Evolutionary conservation across 2,329 filamentous ascomycete genomes (phyloP), one percentile per base, ranked within the genome.

Genomic region (Hypomyces perniciosus): DNA sequence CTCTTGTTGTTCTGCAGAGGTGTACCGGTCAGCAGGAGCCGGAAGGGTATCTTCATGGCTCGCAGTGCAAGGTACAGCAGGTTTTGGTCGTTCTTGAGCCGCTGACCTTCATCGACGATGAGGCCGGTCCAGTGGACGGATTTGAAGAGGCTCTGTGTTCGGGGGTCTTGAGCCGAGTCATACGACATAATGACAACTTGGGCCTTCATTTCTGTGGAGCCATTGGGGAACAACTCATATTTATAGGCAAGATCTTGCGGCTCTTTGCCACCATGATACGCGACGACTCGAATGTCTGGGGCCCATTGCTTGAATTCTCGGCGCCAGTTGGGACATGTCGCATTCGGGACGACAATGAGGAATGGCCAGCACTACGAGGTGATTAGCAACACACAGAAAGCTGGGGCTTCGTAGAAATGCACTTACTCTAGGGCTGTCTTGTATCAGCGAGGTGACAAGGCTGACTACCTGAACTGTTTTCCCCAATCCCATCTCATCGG

Each of bases 401-500:
- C 6, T 41, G 26, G 8, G 8, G 7, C 4, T 31, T 31, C 4
- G 7, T 3, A 5, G 20, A 12, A 6, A 4, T 40, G 12, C 9
- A 47, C 59, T 57, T 62, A 70, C 70, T 58, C 80, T 73, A 5
- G 82, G 82, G n/a, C 69, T 69, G 46, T 84, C 78, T 54, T 86
- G 77, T 27, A 86, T 77, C 35, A 97, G 70, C 1, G 85, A 84
- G 1, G 88, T 83, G 54, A 97, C 78, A 55, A 96, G 80, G 3
- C 85, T 82, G 54, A 97, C 87, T 47, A 96, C 84, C 65, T 99
- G 93, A 31, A 99, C 89, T 0, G 93, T 99, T 72, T 99, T 99
- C 31, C 93, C 93, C 2, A 99, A 80, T 38, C 93, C 93, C 93
- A 99, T 99, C 65, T 99, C 93, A 63, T 99, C 93, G 0, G 93